Conservation (phyloP, 169 alveolate genomes). For the Plasmodium falciparum region DNA sequence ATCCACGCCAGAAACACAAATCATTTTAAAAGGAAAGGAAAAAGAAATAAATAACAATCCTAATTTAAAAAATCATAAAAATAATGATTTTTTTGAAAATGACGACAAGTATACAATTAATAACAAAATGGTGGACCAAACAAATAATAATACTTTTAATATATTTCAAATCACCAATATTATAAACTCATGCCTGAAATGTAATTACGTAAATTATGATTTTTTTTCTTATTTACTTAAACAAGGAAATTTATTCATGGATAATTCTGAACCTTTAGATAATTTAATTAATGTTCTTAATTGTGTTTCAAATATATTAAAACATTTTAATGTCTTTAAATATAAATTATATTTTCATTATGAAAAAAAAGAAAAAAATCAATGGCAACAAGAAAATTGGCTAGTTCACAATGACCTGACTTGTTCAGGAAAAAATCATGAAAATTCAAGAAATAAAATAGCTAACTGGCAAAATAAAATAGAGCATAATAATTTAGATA, state of each 20-base stretch:
- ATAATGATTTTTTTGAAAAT: background rate
- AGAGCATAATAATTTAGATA: no score
- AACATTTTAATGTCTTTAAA: background rate
- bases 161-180: slow-evolving; percentile 58
- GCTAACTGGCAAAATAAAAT: background rate
- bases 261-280: slow-evolving; percentile 18
- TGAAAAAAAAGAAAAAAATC: background rate
- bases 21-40: background rate
- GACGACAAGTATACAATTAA: background rate
- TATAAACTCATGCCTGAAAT: slow-evolving; percentile 30
- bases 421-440: background rate
- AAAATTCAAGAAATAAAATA: background rate
- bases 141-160: slow-evolving; percentile 16
- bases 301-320: slow-evolving; percentile 21
- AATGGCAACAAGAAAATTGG: background rate
- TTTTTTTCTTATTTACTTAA: slow-evolving; percentile 21
- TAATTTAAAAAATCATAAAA: background rate
- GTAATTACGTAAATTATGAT: slow-evolving; percentile 39
- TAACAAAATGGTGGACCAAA: background rate
- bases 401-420: no score
- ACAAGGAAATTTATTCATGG: background rate
- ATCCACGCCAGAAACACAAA: background rate
- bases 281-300: slow-evolving; percentile 20
- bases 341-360: slow-evolving; percentile 11
- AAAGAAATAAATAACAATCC: background rate